These are phyloP conservation scores for Arabidopsis arenosa DNA, from an alignment of 345 rosid genomes.

Conservation along the genomic window DNA sequence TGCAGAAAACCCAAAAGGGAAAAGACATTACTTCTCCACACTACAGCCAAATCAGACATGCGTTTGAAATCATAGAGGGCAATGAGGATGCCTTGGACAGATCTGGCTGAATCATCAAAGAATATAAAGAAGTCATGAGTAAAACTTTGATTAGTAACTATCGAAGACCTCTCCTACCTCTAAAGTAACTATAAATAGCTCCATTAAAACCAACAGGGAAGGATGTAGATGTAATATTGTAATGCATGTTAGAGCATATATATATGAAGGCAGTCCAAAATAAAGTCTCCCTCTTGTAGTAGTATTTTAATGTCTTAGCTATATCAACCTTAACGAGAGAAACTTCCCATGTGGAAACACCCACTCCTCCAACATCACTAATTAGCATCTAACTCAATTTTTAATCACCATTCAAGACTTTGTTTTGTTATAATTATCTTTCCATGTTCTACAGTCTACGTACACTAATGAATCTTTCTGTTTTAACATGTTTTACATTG, in stretches of 20 bases:
- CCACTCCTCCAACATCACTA: background rate
- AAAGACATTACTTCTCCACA: too few species aligned
- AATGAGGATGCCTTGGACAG: background rate
- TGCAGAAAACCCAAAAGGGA: background rate
- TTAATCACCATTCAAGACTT: background rate
- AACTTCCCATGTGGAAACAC: slow-evolving; percentile 2
- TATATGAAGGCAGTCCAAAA: background rate
- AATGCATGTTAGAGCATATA: background rate
- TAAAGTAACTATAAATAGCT: background rate
- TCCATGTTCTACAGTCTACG: background rate
- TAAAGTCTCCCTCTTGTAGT: background rate
- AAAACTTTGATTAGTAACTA: background rate
- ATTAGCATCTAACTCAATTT: background rate
- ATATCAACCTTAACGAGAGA: background rate
- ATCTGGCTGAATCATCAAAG: background rate
- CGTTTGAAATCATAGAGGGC: background rate
- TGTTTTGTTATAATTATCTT: background rate
- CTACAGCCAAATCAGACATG: background rate
- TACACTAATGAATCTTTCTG: background rate
- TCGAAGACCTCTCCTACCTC: background rate
- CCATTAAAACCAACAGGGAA: background rate
- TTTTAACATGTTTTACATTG: slow-evolving; percentile 13
- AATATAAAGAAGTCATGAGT: background rate
- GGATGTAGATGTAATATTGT: background rate
- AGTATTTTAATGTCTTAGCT: background rate